Conservation (phyloP, 2,329 filamentous ascomycete species). For the Hypoxylon sp. region DNA sequence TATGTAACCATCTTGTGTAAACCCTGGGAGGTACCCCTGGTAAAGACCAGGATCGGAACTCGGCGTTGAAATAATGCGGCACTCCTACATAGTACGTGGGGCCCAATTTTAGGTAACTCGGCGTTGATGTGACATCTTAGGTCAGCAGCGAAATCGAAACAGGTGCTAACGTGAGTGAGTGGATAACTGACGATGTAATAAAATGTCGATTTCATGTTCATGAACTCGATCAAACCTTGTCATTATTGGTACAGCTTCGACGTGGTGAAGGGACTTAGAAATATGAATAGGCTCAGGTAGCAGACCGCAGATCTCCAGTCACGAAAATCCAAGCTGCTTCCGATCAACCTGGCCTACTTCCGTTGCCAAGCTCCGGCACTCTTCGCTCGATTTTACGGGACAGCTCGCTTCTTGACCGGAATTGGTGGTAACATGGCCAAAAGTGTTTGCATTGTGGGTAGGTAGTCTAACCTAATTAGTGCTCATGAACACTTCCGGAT, state of each 20-base stretch:
- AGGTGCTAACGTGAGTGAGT: slow-evolving; percentile 5
- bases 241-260: slow-evolving; percentile 2
- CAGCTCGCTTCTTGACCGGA: slow-evolving; percentile 24
- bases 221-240: background rate
- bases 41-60: slow-evolving; percentile 9
- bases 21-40: no score
- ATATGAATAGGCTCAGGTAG: slow-evolving; percentile 14
- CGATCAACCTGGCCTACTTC: slow-evolving; percentile 12
- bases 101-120: background rate
- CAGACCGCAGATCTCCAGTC: background rate
- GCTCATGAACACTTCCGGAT: background rate
- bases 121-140: background rate
- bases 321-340: slow-evolving; percentile 14
- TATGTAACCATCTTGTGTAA: no score
- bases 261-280: background rate
- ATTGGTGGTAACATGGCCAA: slow-evolving; percentile 55
- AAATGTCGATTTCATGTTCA: slow-evolving; percentile 3
- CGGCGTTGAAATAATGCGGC: slow-evolving; percentile 36
- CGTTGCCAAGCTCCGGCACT: slow-evolving; percentile 19
- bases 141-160: background rate
- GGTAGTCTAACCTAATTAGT: slow-evolving; percentile 12
- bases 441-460: slow-evolving; percentile 65
- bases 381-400: slow-evolving; percentile 19
- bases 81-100: slow-evolving; percentile 11
- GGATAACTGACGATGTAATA: slow-evolving; percentile 3